Conservation (phyloP, 371 early-diverging fungal species). For the Mucor piriformis region DNA sequence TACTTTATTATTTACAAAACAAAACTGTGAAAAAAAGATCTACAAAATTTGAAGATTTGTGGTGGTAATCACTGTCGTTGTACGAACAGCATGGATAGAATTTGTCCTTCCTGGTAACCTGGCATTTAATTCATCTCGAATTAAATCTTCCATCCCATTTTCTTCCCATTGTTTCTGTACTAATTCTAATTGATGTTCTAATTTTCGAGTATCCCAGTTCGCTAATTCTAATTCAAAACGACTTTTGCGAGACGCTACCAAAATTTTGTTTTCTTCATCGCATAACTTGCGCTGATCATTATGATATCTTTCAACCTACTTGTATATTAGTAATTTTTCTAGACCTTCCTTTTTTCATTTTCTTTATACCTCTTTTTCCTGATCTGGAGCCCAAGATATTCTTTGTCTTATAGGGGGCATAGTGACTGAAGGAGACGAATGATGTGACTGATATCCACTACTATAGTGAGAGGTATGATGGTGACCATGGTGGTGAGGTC, state of each 20-base stretch:
- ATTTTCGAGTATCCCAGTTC: slow-evolving; percentile 60
- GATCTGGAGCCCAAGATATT: slow-evolving; percentile 45
- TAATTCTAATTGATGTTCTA: slow-evolving; percentile 54
- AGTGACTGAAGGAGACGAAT: slow-evolving; percentile 13
- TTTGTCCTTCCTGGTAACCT: not conserved
- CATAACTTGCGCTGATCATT: slow-evolving; percentile 33
- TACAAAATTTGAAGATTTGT: not conserved
- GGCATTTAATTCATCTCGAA: slow-evolving; percentile 23
- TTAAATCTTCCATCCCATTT: slow-evolving; percentile 42
- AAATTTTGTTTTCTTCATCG: slow-evolving; percentile 48
- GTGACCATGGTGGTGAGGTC: slow-evolving; percentile 9
- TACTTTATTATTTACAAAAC: no score
- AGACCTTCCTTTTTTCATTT: not conserved
- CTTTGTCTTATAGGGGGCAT: slow-evolving; percentile 31
- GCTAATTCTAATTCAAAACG: slow-evolving; percentile 55
- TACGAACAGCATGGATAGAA: not conserved
- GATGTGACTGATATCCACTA: slow-evolving; percentile 11
- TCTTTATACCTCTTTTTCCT: slow-evolving; percentile 47
- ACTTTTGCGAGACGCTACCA: slow-evolving; percentile 44
- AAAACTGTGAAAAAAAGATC: not conserved
- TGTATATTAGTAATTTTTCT: not conserved
- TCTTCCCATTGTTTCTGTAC: slow-evolving; percentile 58
- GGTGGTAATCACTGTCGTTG: not conserved
- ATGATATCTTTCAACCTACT: slow-evolving; percentile 45
- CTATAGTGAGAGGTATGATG: slow-evolving; percentile 10